phyloP scores from a whole-genome alignment of 2,329 filamentous ascomycete genomes.

The Fusarium haematococcum region DNA sequence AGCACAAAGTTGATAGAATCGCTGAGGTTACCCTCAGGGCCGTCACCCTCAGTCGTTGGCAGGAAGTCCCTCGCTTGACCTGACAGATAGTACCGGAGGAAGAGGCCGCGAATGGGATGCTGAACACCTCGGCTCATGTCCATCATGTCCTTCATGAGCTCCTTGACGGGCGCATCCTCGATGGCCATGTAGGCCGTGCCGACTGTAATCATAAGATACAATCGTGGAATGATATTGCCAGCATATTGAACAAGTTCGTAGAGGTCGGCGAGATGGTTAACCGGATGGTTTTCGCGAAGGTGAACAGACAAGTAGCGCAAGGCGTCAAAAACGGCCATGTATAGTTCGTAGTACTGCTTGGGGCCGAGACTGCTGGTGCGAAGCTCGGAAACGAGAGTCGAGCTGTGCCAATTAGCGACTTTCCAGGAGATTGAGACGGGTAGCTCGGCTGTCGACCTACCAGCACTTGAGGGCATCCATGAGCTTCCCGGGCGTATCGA shows the following conservation, averaged over 20 bases:
- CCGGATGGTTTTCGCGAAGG: conserved; percentile 95
- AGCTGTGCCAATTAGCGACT: conserved; percentile 67
- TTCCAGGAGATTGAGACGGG: conserved; percentile 21
- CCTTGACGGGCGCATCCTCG: conserved; percentile 97
- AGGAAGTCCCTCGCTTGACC: conserved; percentile 93
- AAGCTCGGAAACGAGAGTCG: conserved; percentile 97
- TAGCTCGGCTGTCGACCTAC: conserved; percentile 65
- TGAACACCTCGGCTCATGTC: conserved; percentile 99
- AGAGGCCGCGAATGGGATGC: conserved; percentile 94
- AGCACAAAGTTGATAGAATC: conserved; percentile 98
- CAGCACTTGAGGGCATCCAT: conserved; percentile 99
- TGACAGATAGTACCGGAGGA: conserved; percentile 94
- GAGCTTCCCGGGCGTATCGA: conserved; percentile 96
- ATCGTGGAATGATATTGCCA: conserved; percentile 93
- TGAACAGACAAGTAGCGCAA: conserved; percentile 96
- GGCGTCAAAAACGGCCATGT: conserved; percentile 99
- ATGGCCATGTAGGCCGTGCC: conserved; percentile 99
- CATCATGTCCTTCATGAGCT: conserved; percentile 99
- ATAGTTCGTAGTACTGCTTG: conserved; percentile 99
- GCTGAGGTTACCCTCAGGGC: conserved; percentile 93
- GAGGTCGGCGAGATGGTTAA: conserved; percentile 96
- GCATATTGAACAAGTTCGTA: conserved; percentile 99
- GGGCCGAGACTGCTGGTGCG: conserved; percentile 97
- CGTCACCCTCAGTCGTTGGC: conserved; percentile 84
- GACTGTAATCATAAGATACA: conserved; percentile 99